Base-by-base conservation (phyloP, 1,284 basidiomycete genomes). In the Cryptococcus maquisensis region DNA sequence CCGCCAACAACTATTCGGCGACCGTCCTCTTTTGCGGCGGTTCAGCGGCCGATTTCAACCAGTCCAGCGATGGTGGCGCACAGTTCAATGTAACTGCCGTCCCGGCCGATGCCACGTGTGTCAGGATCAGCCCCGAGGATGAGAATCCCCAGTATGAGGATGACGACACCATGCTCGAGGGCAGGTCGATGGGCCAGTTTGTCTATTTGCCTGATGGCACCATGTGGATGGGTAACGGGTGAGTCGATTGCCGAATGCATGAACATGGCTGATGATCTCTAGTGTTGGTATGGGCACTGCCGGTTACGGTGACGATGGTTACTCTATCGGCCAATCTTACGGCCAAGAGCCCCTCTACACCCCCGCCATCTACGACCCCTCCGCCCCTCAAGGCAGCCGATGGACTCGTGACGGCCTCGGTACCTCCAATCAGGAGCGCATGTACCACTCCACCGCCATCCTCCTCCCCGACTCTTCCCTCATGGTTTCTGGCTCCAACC, bases 21-120 rank as follows among this genome's bases (percentile, higher is more conserved):
- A 90, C 90, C 0, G 77, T 96, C 57, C 72, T 95, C 48, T 94
- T 95, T 79, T 96, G 91, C 66, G 92, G 91, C 59, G 92, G 92
- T 40, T 83, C 82, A 7, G 79, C 50, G 36, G 87, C 76, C 82
- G 52, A 59, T 49, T 65, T 71, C 47, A 54, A 56, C 24, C 68
- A 68, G 37, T 69, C 72, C 15, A 56, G 62, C 16, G 75, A 77
- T 49, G 72, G 67, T 38, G 69, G 69, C 28, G 67, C 72, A 1
- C 62, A 61, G 41, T 75, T 67, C 66, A 73, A 77, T 60, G 61
- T 77, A 32, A 75, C 73, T 20, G 65, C 68, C 23, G 56, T 71
- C 44, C 56, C 59, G 4, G 78, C 78, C 48, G 77, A 78, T 60
- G 64, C 71, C 57, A 57, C 69, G 7, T 77, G 75, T 60, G 75